A percentile compares a stretch with the other conserved stretches of the same genome.
These are phyloP conservation scores for Spathaspora boniae DNA, from an alignment of 805 yeast genomes.

Conservation along the genomic window DNA sequence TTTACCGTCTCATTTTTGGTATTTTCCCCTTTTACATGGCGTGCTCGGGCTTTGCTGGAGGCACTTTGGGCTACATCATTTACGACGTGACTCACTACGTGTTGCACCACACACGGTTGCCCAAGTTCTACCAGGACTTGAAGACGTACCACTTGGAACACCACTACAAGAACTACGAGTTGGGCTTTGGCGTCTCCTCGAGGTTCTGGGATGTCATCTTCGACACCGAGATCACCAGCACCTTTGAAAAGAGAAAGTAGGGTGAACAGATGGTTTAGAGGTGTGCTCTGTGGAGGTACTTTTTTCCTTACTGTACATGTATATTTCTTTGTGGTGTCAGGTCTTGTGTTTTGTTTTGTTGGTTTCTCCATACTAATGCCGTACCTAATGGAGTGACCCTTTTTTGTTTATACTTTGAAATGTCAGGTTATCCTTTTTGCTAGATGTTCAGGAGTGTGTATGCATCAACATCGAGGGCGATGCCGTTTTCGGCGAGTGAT, in stretches of 20 bases:
- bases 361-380: too few species aligned
- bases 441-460: neutral
- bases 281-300: neutral
- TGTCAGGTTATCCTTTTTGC: neutral
- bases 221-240: constrained; percentile 66
- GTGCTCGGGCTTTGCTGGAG: constrained; percentile 93
- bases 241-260: constrained; percentile 40
- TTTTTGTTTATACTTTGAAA: constrained; percentile 2
- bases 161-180: constrained; percentile 94
- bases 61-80: constrained; percentile 86
- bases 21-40: constrained; percentile 81
- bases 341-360: neutral
- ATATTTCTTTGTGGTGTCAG: neutral
- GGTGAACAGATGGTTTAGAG: neutral
- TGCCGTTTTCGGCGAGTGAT: neutral
- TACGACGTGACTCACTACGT: constrained; percentile 95
- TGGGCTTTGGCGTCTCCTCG: constrained; percentile 95
- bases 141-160: constrained; percentile 95
- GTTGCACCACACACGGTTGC: constrained; percentile 84
- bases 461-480: neutral
- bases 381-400: neutral
- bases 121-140: constrained; percentile 68
- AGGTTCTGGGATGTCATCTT: constrained; percentile 93
- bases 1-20: constrained; percentile 72
- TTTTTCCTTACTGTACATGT: neutral